Conservation (phyloP, 257 asterid species). For the Solanum microdontum region DNA sequence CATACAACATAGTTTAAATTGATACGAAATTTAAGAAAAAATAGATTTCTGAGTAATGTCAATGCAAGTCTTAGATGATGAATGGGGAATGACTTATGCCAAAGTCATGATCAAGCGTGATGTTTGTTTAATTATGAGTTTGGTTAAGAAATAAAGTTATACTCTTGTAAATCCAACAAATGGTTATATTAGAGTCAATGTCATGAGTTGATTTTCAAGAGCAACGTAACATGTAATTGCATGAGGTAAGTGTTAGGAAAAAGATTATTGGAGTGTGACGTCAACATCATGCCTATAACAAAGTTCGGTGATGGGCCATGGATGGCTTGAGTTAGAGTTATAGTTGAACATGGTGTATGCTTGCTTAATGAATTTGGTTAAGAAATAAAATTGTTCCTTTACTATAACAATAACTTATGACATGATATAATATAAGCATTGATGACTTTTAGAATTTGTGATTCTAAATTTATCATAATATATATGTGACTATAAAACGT, state of each 20-base stretch:
- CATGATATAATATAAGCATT: not conserved
- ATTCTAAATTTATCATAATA: not conserved
- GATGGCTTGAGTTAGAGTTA: not conserved
- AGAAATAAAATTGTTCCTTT: not conserved
- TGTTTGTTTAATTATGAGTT: not conserved
- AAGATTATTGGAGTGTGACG: not conserved
- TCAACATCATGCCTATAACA: not conserved
- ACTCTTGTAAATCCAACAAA: not conserved
- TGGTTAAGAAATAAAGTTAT: not conserved
- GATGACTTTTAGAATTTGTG: not conserved
- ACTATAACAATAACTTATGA: not conserved
- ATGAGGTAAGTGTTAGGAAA: not conserved
- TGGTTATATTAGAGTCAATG: not conserved
- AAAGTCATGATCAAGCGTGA: not conserved
- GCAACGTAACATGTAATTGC: not conserved
- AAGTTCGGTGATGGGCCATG: not conserved
- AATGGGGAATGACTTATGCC: not conserved
- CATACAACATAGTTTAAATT: not conserved
- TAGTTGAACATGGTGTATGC: not conserved
- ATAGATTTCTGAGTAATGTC: not conserved
- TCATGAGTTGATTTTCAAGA: not conserved
- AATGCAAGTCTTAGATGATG: not conserved
- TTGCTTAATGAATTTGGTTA: not conserved
- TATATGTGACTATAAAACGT: not conserved
- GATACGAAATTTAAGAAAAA: not conserved